Evolutionary conservation across 495 filamentous ascomycete species (phyloP), one percentile per base, ranked within the genome.

Genomic region (Staphylotrichum tortipilum): DNA sequence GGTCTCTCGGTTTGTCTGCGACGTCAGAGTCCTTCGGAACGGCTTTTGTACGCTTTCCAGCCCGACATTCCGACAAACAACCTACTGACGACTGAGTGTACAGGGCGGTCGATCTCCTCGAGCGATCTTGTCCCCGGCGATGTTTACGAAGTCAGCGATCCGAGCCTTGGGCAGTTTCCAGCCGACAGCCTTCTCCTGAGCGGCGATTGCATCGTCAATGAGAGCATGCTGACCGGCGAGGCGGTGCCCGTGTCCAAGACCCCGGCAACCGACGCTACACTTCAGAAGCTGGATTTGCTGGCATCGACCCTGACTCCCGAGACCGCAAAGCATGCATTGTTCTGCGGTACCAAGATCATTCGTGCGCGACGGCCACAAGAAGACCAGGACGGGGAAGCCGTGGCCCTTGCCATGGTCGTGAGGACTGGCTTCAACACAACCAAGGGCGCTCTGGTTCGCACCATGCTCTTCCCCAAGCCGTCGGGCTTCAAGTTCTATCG

Each of bases 191-290:
- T 99, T 31, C 71, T 99, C 7, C 70, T 99, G 5, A 86, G 86
- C 46, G 94, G 94, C 21, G 94, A 99, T 65, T 95, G 89, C 65
- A 97, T 99, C 54, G 89, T 99, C 52, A 99, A 99, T 63, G 94
- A 99, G 66, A 96, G 91, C 72, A 99, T 99, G 94, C 80, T 99
- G 26, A 99, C 94, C 33, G 90, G 89, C 37, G 94, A 99, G 74
- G 97, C 94, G 43, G 88, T 99, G 23, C 94, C 94, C 7, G 90
- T 97, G 4, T 94, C 90, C 9, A 99, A 99, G 64, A 77, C 76
- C 4, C 89, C 94, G 4, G 79, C 86, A 7, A 90, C 81, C n/a
- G 81, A 95, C 59, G 84, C 89, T 53, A 80, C 88, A 10, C 76
- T 99, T 7, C 70, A 71, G 12, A 68, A 75, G 40, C 71, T 99